Base-by-base conservation (phyloP, 352 stramenopile genomes). In the Globisporangium ultimum region DNA sequence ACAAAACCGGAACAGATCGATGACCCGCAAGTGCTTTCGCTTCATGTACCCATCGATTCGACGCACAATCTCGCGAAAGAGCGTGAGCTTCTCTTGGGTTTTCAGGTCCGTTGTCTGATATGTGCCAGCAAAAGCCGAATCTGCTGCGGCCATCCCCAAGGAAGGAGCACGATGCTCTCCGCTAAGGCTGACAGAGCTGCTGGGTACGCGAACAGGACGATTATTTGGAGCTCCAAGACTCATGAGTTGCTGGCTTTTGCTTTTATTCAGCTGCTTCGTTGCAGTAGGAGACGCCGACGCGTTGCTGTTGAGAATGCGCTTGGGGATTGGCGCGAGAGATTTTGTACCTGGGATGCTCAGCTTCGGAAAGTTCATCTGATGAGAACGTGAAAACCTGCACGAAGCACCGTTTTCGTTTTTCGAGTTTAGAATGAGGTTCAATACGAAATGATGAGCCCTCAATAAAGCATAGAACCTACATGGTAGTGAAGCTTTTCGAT, bases 31-130 rank as follows among this genome's bases (percentile, higher is more conserved):
- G 11, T 78, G 85, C 64, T 93, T 95, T 47, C 84, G 81, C 61
- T 88, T 89, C 71, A 95, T 88, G 73, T 92, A 90, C 38, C 67
- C 74, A 55, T 93, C 85, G 52, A 95, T 95, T 15, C 83, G 85
- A 48, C 82, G 70, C 15, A 92, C 84, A 34, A 95, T 78, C 34
- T 89, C 76, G 53, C 79, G 78, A 32, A 95, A 84, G 55, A 95
- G 56, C 6, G 74, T 73, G 46, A 86, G 67, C 24, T 88, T 87
- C 58, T 91, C 76, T 20, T 87, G 78, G 9, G 78, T 80, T 28
- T 87, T 75, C 14, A 85, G 72, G 38, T 89, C 76, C 0, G 68
- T 88, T 13, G 72, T 84, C 46, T 94, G 79, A 46, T 91, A 92
- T 4, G 71, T 67, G 2, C 67, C 71, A 42, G 64, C 61, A 28